Base-by-base conservation (phyloP, 441 rosid species). In the Aleurites moluccanus region DNA sequence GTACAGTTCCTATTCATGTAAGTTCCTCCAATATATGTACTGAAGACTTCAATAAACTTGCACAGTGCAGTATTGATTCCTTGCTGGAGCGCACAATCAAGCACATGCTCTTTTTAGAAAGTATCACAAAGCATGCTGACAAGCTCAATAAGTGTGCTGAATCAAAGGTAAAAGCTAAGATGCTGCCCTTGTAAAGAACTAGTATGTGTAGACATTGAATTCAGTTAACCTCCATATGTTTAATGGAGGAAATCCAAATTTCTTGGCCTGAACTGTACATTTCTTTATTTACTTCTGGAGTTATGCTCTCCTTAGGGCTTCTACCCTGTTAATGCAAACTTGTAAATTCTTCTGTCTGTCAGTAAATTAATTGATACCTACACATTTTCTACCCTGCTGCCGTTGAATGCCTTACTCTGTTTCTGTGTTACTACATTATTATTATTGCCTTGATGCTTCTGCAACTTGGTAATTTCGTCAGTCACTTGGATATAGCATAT, bases 31-130 rank as follows among this genome's bases (percentile, higher is more conserved):
- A 80, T 73, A 57, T 40, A 23, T 55, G 77, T 67, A 49, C 87
- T 90, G 74, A 85, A 66, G 77, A 73, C 60, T 73, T 84, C 75
- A 68, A 56, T 66, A 80, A 75, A 80, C 70, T 74, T 79, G 73
- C 72, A 50, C 98, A 96, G 99, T 93, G 98, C 87, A 95, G 99
- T 74, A 95, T 95, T 68, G 99, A 95, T 87, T 87, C 98, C 74
- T 83, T 95, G 87, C 88, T 95, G 82, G 99, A 93, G 85, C 92
- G 92, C 64, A 93, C 99, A 47, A 87, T 95, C 91, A 91, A 90
- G 86, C 96, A 95, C 82, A 88, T 93, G 96, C 88, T 89, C 57
- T 93, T 90, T 79, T 75, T 95, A 74, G 92, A 93, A 83, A 88
- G 91, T 78, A 83, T 93, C 73, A 88, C 92, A 38, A 91, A 91